Evolutionary conservation across 176 grass and related monocot genomes (phyloP).

Genomic region (Juncus effusus): DNA sequence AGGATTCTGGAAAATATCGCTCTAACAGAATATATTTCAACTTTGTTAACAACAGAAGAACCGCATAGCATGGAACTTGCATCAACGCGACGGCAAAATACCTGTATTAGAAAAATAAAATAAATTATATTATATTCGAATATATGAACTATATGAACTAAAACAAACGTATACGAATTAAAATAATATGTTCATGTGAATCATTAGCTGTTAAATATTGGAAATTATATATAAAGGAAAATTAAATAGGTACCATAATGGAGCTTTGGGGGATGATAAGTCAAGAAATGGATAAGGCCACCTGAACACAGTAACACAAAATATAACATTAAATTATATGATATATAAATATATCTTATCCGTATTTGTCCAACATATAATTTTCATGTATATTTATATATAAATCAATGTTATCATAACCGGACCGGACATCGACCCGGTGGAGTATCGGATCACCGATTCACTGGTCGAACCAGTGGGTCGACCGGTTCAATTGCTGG

Average conservation of each 20-base stretch:
- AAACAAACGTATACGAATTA: too few species aligned
- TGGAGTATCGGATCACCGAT: too few species aligned
- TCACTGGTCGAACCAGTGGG: too few species aligned
- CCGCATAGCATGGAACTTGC: constrained; percentile 75
- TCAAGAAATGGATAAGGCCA: constrained; percentile 97
- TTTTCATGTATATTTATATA: too few species aligned
- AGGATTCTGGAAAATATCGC: constrained; percentile 45
- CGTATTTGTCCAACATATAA: background rate
- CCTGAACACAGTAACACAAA: constrained; percentile 36
- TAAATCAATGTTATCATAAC: too few species aligned
- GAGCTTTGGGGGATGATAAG: constrained; percentile 47
- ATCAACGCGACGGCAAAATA: constrained; percentile 61
- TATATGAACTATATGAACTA: too few species aligned
- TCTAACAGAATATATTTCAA: constrained; percentile 57
- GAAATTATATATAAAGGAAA: too few species aligned
- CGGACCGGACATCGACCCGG: too few species aligned
- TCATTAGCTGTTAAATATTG: too few species aligned
- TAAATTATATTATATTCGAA: too few species aligned
- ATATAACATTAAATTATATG: background rate
- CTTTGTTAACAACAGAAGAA: constrained; percentile 63
- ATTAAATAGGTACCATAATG: constrained; percentile 55
- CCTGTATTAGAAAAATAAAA: constrained; percentile 30
- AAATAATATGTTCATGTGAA: too few species aligned
- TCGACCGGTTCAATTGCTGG: too few species aligned
- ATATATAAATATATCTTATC: background rate